phyloP scores from a whole-genome alignment of 345 rosid species.

The Lepidium sativum region DNA sequence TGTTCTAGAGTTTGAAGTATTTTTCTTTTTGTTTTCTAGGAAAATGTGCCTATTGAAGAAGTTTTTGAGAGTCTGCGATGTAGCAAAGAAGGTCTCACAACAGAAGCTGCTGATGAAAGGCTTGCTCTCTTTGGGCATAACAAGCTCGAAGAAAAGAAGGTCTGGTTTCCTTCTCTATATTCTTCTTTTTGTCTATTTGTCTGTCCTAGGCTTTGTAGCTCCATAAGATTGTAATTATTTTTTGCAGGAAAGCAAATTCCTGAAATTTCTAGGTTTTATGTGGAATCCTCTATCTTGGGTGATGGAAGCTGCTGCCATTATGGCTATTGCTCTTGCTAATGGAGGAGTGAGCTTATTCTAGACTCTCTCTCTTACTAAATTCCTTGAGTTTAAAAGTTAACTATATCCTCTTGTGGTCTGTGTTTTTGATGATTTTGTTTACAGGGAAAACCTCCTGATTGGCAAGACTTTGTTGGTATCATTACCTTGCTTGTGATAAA shows the following conservation, averaged over 20 bases:
- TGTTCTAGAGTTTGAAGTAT: background rate
- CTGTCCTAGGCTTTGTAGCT: background rate
- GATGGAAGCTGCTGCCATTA: constrained; percentile 98
- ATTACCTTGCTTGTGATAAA: constrained; percentile 80
- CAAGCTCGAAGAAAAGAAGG: constrained; percentile 96
- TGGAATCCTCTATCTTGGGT: constrained; percentile 99
- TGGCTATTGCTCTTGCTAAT: constrained; percentile 99
- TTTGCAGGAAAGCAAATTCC: constrained; percentile 78
- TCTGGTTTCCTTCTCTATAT: background rate
- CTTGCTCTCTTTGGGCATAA: constrained; percentile 87
- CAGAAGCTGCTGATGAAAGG: constrained; percentile 81
- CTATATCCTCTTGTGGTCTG: background rate
- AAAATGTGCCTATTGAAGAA: constrained; percentile 95
- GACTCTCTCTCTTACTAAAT: background rate
- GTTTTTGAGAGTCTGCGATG: constrained; percentile 96
- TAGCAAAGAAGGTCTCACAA: constrained; percentile 78
- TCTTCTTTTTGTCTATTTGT: background rate
- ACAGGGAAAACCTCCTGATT: constrained; percentile 90
- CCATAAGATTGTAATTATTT: background rate
- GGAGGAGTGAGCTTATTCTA: constrained; percentile 71
- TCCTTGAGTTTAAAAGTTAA: background rate
- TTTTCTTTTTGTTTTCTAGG: constrained; percentile 36
- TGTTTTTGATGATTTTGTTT: background rate
- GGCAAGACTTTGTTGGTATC: constrained; percentile 98
- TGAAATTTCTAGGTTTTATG: constrained; percentile 93